Evolutionary conservation across 1,284 basidiomycete genomes (phyloP).

Genomic region (Sporisorium scitamineum): DNA sequence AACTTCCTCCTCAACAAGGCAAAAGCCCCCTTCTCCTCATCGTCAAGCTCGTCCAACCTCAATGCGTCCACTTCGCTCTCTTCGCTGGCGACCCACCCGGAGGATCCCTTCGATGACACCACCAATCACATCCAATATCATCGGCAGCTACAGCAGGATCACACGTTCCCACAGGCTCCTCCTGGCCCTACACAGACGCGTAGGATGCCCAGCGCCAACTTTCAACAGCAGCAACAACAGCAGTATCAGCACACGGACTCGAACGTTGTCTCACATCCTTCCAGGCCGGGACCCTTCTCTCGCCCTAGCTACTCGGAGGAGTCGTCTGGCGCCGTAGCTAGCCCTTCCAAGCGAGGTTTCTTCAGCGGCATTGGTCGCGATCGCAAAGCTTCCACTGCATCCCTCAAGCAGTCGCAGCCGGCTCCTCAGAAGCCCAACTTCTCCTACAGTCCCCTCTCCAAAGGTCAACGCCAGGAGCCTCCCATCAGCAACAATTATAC

Average conservation of each 20-base stretch:
- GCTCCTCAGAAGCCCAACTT: constrained; percentile 33
- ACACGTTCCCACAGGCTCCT: constrained; percentile 36
- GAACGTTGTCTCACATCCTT: constrained; percentile 9
- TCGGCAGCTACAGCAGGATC: constrained; percentile 43
- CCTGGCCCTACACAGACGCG: constrained; percentile 14
- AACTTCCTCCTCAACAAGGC: constrained; percentile 65
- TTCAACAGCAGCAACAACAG: constrained; percentile 20
- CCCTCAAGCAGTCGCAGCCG: constrained; percentile 18
- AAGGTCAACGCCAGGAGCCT: constrained; percentile 24
- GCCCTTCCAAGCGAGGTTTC: constrained; percentile 58
- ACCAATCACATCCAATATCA: constrained; percentile 50
- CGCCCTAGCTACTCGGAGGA: constrained; percentile 49
- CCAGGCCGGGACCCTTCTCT: constrained; percentile 16
- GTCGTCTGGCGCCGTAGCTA: constrained; percentile 23
- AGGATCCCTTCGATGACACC: constrained; percentile 45
- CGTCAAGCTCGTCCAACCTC: constrained; percentile 36
- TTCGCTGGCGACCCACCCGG: constrained; percentile 34
- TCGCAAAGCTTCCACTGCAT: constrained; percentile 48
- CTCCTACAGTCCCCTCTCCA: constrained; percentile 44
- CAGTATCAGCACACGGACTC: constrained; percentile 20
- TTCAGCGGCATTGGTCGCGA: constrained; percentile 55
- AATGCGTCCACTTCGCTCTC: constrained; percentile 55
- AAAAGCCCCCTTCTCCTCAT: constrained; percentile 59
- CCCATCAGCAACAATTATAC: constrained; percentile 27
- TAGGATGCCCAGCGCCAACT: constrained; percentile 16